These are phyloP conservation scores for Tarenaya hassleriana DNA, from an alignment of 345 rosid species.

Conservation along the genomic window DNA sequence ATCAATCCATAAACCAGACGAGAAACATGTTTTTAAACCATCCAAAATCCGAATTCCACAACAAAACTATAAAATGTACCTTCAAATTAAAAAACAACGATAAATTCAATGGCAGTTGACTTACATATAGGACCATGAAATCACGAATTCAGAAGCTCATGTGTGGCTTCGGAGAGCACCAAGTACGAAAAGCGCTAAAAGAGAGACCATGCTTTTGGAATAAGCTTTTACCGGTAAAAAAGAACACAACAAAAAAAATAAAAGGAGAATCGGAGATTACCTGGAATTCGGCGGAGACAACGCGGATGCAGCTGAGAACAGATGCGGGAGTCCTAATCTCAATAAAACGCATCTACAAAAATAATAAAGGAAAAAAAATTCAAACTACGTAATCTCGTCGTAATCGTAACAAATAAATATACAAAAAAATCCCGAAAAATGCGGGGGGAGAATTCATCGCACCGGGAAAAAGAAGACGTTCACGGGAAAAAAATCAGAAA, in stretches of 20 bases:
- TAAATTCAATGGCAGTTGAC: too few species aligned
- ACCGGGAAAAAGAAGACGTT: constrained; percentile 17
- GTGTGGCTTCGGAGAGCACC: neutral
- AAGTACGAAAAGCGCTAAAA: neutral
- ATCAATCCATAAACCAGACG: neutral
- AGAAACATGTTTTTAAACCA: neutral
- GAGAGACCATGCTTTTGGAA: constrained; percentile 3
- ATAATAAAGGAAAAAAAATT: constrained; percentile 8
- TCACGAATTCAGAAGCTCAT: too few species aligned
- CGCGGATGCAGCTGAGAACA: constrained; percentile 23
- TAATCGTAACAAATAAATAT: neutral
- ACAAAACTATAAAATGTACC: neutral
- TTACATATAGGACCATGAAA: too few species aligned
- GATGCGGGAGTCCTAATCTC: neutral
- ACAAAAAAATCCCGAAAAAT: neutral
- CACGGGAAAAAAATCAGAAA: constrained; percentile 18
- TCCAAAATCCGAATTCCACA: neutral
- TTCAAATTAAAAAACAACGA: neutral
- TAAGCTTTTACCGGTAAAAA: neutral
- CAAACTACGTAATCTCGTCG: constrained; percentile 12
- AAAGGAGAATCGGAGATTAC: constrained; percentile 11
- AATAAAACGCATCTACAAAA: constrained; percentile 15
- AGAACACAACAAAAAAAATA: neutral
- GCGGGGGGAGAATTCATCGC: neutral
- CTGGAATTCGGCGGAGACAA: constrained; percentile 5